Evolutionary conservation across 768 basidiomycete genomes (phyloP).

Genomic region (Tephrocybe rancida): DNA sequence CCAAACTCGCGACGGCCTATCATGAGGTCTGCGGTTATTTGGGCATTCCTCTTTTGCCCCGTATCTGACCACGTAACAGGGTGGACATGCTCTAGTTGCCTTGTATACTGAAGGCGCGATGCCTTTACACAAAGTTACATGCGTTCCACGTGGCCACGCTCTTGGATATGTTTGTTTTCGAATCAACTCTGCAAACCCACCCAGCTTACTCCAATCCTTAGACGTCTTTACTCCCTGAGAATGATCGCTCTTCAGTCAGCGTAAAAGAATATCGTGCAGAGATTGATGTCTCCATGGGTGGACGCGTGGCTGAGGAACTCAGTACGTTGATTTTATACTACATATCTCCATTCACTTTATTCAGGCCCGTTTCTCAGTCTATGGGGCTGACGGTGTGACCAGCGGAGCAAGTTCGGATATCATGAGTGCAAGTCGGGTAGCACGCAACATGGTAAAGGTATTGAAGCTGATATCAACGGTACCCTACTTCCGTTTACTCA

Average conservation of each 20-base stretch:
- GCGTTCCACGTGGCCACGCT: constrained; percentile 93
- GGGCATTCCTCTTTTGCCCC: background rate
- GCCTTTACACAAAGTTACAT: constrained; percentile 97
- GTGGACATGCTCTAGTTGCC: constrained; percentile 93
- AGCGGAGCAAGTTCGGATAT: constrained; percentile 94
- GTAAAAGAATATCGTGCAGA: constrained; percentile 74
- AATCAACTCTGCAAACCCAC: constrained; percentile 3
- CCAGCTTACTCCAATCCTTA: constrained; percentile 25
- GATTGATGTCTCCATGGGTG: constrained; percentile 94
- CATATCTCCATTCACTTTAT: constrained; percentile 13
- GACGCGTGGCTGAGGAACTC: constrained; percentile 93
- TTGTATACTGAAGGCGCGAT: constrained; percentile 94
- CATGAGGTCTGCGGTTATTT: constrained; percentile 75
- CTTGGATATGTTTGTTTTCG: constrained; percentile 73
- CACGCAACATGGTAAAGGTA: constrained; percentile 89
- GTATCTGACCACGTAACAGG: constrained; percentile 39
- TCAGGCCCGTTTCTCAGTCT: constrained; percentile 65
- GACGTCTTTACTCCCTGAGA: constrained; percentile 80
- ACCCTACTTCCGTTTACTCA: background rate
- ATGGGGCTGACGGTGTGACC: constrained; percentile 85
- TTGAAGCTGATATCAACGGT: constrained; percentile 21
- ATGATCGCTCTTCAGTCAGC: constrained; percentile 73
- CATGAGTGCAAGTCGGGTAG: constrained; percentile 74
- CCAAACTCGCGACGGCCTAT: constrained; percentile 90
- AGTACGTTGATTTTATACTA: constrained; percentile 44